Percentiles rank a stretch among this genome's conserved stretches.
phyloP scores from a whole-genome alignment of 352 stramenopile species.

The Globisporangium nagaii region DNA sequence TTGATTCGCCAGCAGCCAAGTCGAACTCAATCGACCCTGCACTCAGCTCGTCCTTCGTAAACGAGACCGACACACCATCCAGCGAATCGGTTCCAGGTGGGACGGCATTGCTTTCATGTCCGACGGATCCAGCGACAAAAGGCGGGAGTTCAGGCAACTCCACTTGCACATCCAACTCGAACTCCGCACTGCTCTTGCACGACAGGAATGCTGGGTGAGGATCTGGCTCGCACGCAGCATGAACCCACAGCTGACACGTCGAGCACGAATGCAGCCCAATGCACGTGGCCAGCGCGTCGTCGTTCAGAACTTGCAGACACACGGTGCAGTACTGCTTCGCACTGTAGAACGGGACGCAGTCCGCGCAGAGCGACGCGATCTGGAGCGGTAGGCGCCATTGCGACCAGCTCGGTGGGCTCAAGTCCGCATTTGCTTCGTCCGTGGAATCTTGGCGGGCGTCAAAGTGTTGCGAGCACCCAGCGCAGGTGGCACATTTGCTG shows the following conservation, averaged over 20 bases:
- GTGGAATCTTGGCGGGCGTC: neutral
- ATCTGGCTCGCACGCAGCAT: slow-evolving; percentile 75
- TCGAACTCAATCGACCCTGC: neutral
- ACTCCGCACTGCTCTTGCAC: slow-evolving; percentile 23
- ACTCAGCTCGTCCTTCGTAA: neutral
- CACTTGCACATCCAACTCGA: slow-evolving; percentile 44
- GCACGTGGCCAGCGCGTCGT: slow-evolving; percentile 34
- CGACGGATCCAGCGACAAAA: neutral
- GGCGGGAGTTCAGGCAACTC: slow-evolving; percentile 16
- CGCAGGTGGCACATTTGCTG: slow-evolving; percentile 51
- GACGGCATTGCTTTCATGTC: neutral
- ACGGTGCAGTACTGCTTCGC: slow-evolving; percentile 70
- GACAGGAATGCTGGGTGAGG: slow-evolving; percentile 51
- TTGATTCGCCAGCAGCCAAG: slow-evolving; percentile 15
- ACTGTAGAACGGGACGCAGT: slow-evolving; percentile 61
- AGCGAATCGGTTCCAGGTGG: neutral
- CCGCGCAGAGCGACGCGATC: slow-evolving; percentile 54
- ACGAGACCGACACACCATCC: neutral
- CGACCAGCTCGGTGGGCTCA: slow-evolving; percentile 33
- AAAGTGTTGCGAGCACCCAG: slow-evolving; percentile 34
- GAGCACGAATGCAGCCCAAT: slow-evolving; percentile 62
- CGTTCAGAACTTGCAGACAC: slow-evolving; percentile 48
- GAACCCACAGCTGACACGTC: slow-evolving; percentile 76
- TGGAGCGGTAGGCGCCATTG: slow-evolving; percentile 64
- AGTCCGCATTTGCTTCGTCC: neutral